Conservation (phyloP, 352 stramenopile species). For the Saprolegnia parasitica region DNA sequence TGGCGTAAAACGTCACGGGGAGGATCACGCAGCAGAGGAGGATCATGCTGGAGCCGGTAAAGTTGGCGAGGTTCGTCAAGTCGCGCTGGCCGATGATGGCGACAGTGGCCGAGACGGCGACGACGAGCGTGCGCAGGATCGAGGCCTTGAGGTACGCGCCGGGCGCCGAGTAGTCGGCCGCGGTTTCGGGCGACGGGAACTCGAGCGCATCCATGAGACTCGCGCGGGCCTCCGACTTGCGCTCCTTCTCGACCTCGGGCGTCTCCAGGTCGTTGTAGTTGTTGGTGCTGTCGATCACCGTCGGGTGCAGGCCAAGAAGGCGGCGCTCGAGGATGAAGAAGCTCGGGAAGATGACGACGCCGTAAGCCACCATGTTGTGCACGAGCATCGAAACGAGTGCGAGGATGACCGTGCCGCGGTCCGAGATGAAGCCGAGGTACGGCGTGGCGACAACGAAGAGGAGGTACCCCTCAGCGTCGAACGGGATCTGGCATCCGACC, state of each 20-base stretch:
- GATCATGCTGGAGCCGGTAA: constrained; percentile 33
- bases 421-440: constrained; percentile 41
- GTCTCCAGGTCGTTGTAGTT: constrained; percentile 8
- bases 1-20: constrained; percentile 35
- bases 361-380: constrained; percentile 51
- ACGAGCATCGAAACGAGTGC: constrained; percentile 50
- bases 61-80: constrained; percentile 27
- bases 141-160: constrained; percentile 23
- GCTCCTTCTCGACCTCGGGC: background rate
- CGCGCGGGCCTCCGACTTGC: background rate
- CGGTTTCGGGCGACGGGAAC: background rate
- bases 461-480: constrained; percentile 18
- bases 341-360: constrained; percentile 51
- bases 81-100: constrained; percentile 41
- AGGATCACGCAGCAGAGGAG: constrained; percentile 34
- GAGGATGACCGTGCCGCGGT: constrained; percentile 44
- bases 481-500: constrained; percentile 30
- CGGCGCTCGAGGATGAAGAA: constrained; percentile 61
- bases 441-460: constrained; percentile 28
- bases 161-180: background rate
- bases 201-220: constrained; percentile 1
- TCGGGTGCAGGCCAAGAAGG: constrained; percentile 51
- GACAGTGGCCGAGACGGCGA: constrained; percentile 38
- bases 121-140: constrained; percentile 27
- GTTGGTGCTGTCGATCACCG: background rate